Conservation (phyloP, 306 rosid species). For the Malus asiatica region DNA sequence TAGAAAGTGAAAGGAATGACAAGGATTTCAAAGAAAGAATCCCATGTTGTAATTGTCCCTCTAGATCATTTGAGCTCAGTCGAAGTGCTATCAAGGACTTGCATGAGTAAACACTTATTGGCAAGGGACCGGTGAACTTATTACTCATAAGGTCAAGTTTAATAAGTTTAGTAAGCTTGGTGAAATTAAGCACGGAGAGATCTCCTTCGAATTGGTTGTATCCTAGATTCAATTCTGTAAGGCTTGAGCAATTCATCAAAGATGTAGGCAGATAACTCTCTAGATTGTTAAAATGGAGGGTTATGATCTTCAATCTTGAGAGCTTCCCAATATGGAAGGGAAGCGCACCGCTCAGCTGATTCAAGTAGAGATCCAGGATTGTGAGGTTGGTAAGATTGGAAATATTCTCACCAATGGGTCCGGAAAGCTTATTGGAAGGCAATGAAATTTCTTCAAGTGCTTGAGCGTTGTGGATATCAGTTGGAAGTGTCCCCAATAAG, state of each 20-base stretch:
- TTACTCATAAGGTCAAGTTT: not conserved
- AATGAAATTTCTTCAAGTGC: not conserved
- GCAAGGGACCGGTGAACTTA: not conserved
- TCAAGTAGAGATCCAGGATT: not conserved
- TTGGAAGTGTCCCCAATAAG: not conserved
- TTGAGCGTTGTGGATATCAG: not conserved
- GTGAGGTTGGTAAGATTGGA: not conserved
- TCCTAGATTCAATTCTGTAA: not conserved
- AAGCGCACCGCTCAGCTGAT: not conserved
- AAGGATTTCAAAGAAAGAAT: not conserved
- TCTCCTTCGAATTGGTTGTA: not conserved
- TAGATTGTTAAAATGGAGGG: not conserved
- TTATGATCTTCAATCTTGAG: not conserved
- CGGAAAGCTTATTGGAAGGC: not conserved
- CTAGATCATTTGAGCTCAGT: not conserved
- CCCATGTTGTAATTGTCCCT: not conserved
- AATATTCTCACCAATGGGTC: not conserved
- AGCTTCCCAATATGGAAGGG: not conserved
- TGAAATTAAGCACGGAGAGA: not conserved
- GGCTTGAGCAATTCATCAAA: slow-evolving; percentile 1
- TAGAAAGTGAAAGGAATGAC: not conserved
- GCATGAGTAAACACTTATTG: not conserved
- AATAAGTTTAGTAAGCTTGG: not conserved
- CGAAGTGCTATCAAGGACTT: not conserved
- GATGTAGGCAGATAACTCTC: not conserved